phyloP scores from a whole-genome alignment of 2,329 filamentous ascomycete species.

The Talaromyces sp. region DNA sequence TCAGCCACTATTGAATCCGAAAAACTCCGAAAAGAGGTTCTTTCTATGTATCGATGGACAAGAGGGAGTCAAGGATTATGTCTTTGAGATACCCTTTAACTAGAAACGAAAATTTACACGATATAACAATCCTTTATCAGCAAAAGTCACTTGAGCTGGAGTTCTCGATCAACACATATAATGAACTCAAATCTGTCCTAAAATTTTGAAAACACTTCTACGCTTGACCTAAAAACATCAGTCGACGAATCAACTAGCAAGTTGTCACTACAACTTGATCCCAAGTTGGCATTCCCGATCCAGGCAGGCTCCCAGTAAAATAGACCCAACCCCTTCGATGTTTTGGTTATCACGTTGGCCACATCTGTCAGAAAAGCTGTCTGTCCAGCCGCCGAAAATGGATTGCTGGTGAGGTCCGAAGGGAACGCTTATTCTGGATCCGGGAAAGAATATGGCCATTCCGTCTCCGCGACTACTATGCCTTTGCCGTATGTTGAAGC shows the following conservation, averaged over 20 bases:
- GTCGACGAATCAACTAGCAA: constrained; percentile 52
- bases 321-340: constrained; percentile 52
- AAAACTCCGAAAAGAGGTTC: not conserved
- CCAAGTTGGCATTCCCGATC: constrained; percentile 59
- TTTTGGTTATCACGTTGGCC: constrained; percentile 49
- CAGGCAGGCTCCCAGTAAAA: constrained; percentile 73
- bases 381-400: constrained; percentile 60
- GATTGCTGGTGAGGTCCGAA: constrained; percentile 53
- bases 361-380: constrained; percentile 55
- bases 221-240: constrained; percentile 51
- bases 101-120: too few relatives aligned
- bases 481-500: constrained; percentile 58
- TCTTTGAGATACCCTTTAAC: not conserved
- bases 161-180: not conserved
- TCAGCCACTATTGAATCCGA: constrained; percentile 7
- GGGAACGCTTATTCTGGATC: constrained; percentile 56
- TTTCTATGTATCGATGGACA: not conserved
- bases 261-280: constrained; percentile 61
- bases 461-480: constrained; percentile 62
- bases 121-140: not conserved
- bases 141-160: not conserved
- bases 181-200: not conserved
- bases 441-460: constrained; percentile 63
- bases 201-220: constrained; percentile 44
- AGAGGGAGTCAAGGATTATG: not conserved